Evolutionary conservation across 2,329 filamentous ascomycete genomes (phyloP).

Genomic region (Alternaria sp.): DNA sequence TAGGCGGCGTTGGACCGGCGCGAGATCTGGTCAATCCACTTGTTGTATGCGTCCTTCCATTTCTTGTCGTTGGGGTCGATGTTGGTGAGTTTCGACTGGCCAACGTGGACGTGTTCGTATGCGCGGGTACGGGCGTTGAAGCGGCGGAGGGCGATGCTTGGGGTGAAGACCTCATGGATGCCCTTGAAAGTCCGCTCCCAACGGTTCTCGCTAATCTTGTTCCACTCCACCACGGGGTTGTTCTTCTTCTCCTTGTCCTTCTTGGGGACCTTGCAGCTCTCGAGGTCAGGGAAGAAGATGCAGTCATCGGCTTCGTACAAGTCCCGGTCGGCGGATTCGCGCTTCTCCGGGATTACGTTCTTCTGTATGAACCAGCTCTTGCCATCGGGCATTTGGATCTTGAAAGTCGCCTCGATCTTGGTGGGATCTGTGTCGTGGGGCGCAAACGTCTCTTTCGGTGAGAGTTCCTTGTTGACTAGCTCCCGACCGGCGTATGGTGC

Average conservation of each 20-base stretch:
- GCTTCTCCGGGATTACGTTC: not conserved
- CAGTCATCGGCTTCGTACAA: not conserved
- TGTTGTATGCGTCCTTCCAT: conserved; percentile 6
- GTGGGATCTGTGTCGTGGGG: not conserved
- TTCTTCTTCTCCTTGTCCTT: not conserved
- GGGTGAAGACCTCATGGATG: not conserved
- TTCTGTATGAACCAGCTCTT: conserved; percentile 3
- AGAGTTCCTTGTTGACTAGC: not conserved
- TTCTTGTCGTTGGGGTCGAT: conserved; percentile 1
- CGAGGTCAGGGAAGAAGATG: conserved; percentile 1
- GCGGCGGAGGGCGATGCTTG: not conserved
- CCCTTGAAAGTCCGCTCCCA: not conserved
- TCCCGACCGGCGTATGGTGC: not conserved
- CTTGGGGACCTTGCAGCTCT: not conserved
- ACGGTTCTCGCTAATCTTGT: not conserved
- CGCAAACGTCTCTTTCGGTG: not conserved
- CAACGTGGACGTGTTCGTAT: not conserved
- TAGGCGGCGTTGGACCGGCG: conserved; percentile 1
- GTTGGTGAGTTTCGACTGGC: not conserved
- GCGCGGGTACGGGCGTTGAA: conserved; percentile 4
- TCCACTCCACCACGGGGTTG: not conserved
- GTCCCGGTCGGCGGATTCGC: not conserved
- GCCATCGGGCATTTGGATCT: not conserved
- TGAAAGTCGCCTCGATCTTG: not conserved
- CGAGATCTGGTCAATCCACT: conserved; percentile 10